These are phyloP conservation scores for Fraxinus albicans DNA, from an alignment of 305 asterid genomes.

Conservation along the genomic window DNA sequence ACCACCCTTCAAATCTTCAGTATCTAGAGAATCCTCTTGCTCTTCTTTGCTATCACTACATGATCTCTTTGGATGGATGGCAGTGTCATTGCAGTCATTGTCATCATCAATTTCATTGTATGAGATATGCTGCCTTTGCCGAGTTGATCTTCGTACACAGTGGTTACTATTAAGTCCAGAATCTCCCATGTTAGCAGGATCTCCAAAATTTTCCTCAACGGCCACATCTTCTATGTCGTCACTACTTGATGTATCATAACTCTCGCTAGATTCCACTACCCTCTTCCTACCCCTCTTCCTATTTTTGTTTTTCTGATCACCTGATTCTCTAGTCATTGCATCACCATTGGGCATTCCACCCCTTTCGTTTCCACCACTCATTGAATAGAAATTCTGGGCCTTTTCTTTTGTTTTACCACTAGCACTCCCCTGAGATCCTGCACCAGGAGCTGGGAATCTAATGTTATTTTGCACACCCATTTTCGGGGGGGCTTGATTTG, in stretches of 20 bases:
- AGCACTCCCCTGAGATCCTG: conserved; percentile 22
- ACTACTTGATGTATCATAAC: conserved; percentile 38
- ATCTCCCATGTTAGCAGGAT: conserved; percentile 15
- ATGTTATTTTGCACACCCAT: conserved; percentile 25
- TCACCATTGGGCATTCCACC: conserved; percentile 18
- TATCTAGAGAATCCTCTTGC: conserved; percentile 23
- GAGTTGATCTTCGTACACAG: conserved; percentile 42
- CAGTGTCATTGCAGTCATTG: conserved; percentile 34
- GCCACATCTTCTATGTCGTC: conserved; percentile 38
- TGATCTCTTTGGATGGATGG: conserved; percentile 33
- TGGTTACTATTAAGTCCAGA: conserved; percentile 26
- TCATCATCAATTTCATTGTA: conserved; percentile 42
- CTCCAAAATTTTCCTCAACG: not conserved
- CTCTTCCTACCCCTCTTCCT: conserved; percentile 36
- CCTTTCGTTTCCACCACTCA: conserved; percentile 5
- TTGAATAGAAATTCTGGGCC: not conserved
- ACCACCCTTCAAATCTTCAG: conserved; percentile 17
- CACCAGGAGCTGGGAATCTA: conserved; percentile 21
- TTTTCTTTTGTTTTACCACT: conserved; percentile 13
- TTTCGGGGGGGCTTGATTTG: conserved; percentile 12
- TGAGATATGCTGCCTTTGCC: conserved; percentile 42
- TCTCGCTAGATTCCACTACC: conserved; percentile 47
- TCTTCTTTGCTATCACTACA: conserved; percentile 23
- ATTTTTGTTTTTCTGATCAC: conserved; percentile 29
- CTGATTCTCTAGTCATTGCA: conserved; percentile 14